Conservation (phyloP, 805 yeast species). For the Ogataea ramenticola region DNA sequence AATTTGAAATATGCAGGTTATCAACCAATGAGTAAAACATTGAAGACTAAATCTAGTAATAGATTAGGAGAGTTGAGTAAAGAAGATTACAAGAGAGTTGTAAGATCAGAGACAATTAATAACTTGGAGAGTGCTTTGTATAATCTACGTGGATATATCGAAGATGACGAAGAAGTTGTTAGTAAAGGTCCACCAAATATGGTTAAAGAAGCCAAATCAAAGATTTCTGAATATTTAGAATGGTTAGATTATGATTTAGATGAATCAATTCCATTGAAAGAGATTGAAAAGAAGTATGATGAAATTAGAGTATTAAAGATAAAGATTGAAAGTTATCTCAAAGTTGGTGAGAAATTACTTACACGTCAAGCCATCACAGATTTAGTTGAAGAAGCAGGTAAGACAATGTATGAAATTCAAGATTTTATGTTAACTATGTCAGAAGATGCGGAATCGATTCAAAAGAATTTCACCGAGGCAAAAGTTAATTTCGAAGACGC, state of each 20-base stretch:
- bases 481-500: conserved; percentile 48
- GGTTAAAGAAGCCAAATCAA: conserved; percentile 27
- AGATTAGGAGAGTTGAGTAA: conserved; percentile 47
- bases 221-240: conserved; percentile 48
- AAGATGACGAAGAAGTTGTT: conserved; percentile 41
- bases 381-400: conserved; percentile 17
- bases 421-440: conserved; percentile 36
- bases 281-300: conserved; percentile 29
- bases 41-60: conserved; percentile 36
- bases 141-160: conserved; percentile 52
- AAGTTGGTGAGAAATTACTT: conserved; percentile 39
- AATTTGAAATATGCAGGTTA: conserved; percentile 32
- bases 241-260: conserved; percentile 77
- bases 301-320: conserved; percentile 20
- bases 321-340: conserved; percentile 31
- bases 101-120: conserved; percentile 55
- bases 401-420: conserved; percentile 35
- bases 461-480: conserved; percentile 34
- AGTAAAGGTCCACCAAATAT: conserved; percentile 33
- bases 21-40: conserved; percentile 40
- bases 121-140: conserved; percentile 69
- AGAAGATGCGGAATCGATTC: conserved; percentile 34
- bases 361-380: conserved; percentile 33
- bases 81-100: conserved; percentile 47
- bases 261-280: conserved; percentile 30